A percentile compares a stretch with the other conserved stretches of the same genome.
phyloP scores from a whole-genome alignment of 768 basidiomycete species.

The Peribolospora kevripleyi region DNA sequence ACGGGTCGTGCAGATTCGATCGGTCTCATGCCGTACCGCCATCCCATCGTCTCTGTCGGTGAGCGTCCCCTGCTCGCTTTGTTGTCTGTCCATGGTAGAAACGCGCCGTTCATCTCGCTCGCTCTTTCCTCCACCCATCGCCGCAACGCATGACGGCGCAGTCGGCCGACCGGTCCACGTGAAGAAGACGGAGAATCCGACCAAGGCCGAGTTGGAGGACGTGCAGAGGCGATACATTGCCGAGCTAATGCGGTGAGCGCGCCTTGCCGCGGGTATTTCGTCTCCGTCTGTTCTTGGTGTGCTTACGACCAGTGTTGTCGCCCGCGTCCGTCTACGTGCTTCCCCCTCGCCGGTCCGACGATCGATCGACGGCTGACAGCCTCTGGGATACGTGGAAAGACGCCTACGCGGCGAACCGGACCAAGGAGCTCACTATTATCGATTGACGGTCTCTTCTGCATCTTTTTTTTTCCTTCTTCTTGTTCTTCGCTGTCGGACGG shows the following conservation, averaged over 20 bases:
- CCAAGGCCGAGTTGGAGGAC: constrained; percentile 49
- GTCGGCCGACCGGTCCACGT: constrained; percentile 77
- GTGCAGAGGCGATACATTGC: constrained; percentile 72
- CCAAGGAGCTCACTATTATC: constrained; percentile 8
- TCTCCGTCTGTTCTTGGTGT: neutral
- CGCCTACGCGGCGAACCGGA: constrained; percentile 18
- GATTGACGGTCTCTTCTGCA: neutral
- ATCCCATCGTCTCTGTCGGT: constrained; percentile 90
- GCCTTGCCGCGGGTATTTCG: neutral
- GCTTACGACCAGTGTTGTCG: neutral
- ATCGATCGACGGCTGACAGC: too few species aligned
- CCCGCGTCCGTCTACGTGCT: too few species aligned
- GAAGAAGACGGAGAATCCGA: constrained; percentile 49
- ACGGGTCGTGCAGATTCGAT: constrained; percentile 44
- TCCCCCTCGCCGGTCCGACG: too few species aligned
- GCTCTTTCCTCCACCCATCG: neutral
- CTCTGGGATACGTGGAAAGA: constrained; percentile 97
- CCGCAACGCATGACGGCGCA: constrained; percentile 16
- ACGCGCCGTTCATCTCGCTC: neutral
- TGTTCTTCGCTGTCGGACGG: neutral
- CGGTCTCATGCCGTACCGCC: constrained; percentile 84
- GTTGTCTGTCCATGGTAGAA: neutral
- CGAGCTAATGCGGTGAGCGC: constrained; percentile 56
- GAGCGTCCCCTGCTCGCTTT: constrained; percentile 22
- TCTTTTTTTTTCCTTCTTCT: neutral